Evolutionary conservation across 2,329 filamentous ascomycete genomes (phyloP).

Genomic region (Curvularia lunata): DNA sequence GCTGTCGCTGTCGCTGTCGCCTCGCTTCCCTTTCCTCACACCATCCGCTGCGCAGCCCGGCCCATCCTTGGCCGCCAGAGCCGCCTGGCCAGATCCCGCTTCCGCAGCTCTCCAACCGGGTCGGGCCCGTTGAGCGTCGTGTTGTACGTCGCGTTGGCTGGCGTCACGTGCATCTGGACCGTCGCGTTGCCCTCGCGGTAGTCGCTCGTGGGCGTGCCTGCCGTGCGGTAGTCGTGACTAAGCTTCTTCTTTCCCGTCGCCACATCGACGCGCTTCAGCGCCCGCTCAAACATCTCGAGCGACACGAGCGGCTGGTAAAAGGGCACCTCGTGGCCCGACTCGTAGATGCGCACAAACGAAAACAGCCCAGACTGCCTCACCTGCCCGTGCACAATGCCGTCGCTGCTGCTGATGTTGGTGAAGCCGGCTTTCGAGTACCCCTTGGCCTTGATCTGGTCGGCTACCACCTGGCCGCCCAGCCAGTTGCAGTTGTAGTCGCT

Average conservation of each 20-base stretch:
- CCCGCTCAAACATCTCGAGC: constrained; percentile 58
- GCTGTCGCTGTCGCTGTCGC: neutral
- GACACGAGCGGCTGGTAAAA: constrained; percentile 62
- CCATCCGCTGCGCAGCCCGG: constrained; percentile 2
- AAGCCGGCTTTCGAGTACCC: constrained; percentile 57
- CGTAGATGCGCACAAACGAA: constrained; percentile 59
- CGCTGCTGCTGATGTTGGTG: constrained; percentile 54
- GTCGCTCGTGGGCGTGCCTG: constrained; percentile 45
- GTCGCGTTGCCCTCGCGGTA: constrained; percentile 55
- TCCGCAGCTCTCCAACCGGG: constrained; percentile 31
- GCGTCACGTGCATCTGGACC: constrained; percentile 54
- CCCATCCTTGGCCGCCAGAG: constrained; percentile 19
- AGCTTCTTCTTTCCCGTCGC: constrained; percentile 53
- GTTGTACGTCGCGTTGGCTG: constrained; percentile 57
- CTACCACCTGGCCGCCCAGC: constrained; percentile 54
- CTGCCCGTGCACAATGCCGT: constrained; percentile 59
- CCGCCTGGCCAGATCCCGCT: constrained; percentile 22
- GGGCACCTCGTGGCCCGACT: constrained; percentile 59
- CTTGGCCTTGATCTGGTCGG: constrained; percentile 49
- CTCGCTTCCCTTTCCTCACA: neutral
- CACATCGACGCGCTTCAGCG: constrained; percentile 57
- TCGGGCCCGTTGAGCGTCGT: constrained; percentile 53
- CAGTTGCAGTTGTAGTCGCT: constrained; percentile 57
- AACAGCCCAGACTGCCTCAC: constrained; percentile 60
- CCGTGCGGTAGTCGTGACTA: constrained; percentile 38